Evolutionary conservation across 108 stramenopile species (phyloP).

Genomic region (Bacterosira constricta): DNA sequence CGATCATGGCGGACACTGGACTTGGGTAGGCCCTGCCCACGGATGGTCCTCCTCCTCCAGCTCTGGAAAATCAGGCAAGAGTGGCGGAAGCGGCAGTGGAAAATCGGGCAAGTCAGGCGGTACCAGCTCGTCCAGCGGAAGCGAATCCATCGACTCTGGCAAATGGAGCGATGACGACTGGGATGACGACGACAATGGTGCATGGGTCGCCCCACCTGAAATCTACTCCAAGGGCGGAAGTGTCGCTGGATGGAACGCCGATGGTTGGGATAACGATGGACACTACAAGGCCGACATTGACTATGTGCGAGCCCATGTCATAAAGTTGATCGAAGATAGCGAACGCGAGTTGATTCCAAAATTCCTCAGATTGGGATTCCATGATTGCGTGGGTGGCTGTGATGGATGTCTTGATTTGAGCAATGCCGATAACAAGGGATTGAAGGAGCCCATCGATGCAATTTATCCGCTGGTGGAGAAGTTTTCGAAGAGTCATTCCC

Average conservation of each 20-base stretch:
- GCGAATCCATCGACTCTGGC: not conserved
- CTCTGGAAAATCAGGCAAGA: conserved; percentile 5
- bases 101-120: conserved; percentile 3
- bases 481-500: conserved; percentile 29
- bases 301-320: conserved; percentile 4
- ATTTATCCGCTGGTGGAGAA: conserved; percentile 36
- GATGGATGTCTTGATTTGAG: conserved; percentile 61
- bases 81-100: not conserved
- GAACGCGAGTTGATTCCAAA: conserved; percentile 22
- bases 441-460: conserved; percentile 49
- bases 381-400: conserved; percentile 63
- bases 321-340: not conserved
- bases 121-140: not conserved
- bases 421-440: conserved; percentile 50
- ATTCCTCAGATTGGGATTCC: conserved; percentile 61
- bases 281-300: conserved; percentile 25
- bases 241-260: conserved; percentile 12
- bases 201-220: too few species aligned
- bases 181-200: not conserved
- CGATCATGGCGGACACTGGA: not conserved
- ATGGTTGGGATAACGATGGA: conserved; percentile 13
- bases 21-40: not conserved
- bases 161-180: not conserved
- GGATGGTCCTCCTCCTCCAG: not conserved
- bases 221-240: not conserved